Percentiles rank a stretch among this genome's conserved stretches.
Evolutionary conservation across 2,329 filamentous ascomycete species (phyloP).

Genomic region (Fusarium chlamydosporum): DNA sequence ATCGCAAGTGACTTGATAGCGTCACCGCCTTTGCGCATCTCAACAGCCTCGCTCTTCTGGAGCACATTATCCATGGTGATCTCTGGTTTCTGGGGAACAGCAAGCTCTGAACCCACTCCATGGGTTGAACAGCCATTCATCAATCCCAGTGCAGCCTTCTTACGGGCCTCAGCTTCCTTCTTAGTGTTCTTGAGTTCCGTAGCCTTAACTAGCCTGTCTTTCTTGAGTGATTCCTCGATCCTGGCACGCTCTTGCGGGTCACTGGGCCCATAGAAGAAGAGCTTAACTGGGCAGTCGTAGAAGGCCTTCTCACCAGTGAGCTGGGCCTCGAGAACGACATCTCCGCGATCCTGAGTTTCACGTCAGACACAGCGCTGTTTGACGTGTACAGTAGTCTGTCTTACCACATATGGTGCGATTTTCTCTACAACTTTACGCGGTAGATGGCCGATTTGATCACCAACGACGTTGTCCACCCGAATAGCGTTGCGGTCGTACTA

Average conservation of each 20-base stretch:
- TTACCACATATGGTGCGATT: slow-evolving; percentile 78
- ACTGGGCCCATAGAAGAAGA: slow-evolving; percentile 78
- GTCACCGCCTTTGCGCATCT: slow-evolving; percentile 74
- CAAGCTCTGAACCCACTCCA: slow-evolving; percentile 53
- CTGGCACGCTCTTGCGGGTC: slow-evolving; percentile 65
- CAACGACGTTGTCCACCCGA: slow-evolving; percentile 81
- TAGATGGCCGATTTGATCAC: slow-evolving; percentile 83
- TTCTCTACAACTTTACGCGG: slow-evolving; percentile 77
- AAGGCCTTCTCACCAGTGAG: slow-evolving; percentile 75
- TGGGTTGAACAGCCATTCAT: slow-evolving; percentile 58
- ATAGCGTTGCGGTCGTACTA: slow-evolving; percentile 82
- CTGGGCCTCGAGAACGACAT: slow-evolving; percentile 76
- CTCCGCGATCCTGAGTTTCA: slow-evolving; percentile 65
- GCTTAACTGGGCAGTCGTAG: slow-evolving; percentile 79
- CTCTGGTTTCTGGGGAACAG: slow-evolving; percentile 52
- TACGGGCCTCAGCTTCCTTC: slow-evolving; percentile 67
- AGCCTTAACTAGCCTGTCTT: slow-evolving; percentile 73
- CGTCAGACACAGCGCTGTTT: slow-evolving; percentile 31
- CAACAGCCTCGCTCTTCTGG: slow-evolving; percentile 75
- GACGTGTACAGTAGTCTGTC: slow-evolving; percentile 33
- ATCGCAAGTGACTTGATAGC: slow-evolving; percentile 79
- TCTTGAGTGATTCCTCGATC: slow-evolving; percentile 74
- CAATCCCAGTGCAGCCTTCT: slow-evolving; percentile 58
- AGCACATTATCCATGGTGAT: slow-evolving; percentile 74
- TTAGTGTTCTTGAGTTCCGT: slow-evolving; percentile 69